Conservation (phyloP, 1,139 yeast species). For the Magnusiomyces ingens region DNA sequence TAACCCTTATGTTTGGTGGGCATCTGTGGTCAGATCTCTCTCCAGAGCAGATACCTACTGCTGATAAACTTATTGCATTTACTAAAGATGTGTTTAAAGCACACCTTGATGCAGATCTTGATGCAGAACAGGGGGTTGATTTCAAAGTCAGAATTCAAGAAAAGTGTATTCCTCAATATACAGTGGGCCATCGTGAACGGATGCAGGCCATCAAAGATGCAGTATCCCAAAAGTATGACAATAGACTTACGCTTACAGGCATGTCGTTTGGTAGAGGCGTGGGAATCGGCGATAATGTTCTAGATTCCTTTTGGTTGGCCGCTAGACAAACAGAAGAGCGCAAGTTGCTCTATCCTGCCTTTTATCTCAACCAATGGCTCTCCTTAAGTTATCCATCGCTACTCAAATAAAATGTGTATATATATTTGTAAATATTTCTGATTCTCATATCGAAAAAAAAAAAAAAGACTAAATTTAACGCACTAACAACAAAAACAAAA, state of each 20-base stretch:
- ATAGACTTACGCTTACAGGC: slow-evolving; percentile 61
- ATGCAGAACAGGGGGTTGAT: slow-evolving; percentile 45
- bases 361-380: slow-evolving; percentile 25
- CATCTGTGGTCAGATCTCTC: slow-evolving; percentile 42
- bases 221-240: slow-evolving; percentile 35
- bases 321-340: slow-evolving; percentile 30
- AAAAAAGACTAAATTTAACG: slow-evolving; percentile 3
- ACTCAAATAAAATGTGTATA: slow-evolving; percentile 5
- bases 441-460: background rate
- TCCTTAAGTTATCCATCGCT: slow-evolving; percentile 21
- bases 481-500: slow-evolving; percentile 56
- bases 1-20: slow-evolving; percentile 92
- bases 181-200: slow-evolving; percentile 58
- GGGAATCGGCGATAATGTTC: slow-evolving; percentile 85
- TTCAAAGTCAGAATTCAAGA: slow-evolving; percentile 35
- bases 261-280: slow-evolving; percentile 77
- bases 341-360: slow-evolving; percentile 28
- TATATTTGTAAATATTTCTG: background rate
- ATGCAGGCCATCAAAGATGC: slow-evolving; percentile 36
- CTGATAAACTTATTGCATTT: slow-evolving; percentile 39
- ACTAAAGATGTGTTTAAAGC: slow-evolving; percentile 44
- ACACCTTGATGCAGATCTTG: slow-evolving; percentile 48
- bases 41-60: slow-evolving; percentile 39
- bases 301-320: slow-evolving; percentile 57
- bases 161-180: slow-evolving; percentile 75